phyloP scores from a whole-genome alignment of 495 filamentous ascomycete genomes.

The Xylaria sp. region DNA sequence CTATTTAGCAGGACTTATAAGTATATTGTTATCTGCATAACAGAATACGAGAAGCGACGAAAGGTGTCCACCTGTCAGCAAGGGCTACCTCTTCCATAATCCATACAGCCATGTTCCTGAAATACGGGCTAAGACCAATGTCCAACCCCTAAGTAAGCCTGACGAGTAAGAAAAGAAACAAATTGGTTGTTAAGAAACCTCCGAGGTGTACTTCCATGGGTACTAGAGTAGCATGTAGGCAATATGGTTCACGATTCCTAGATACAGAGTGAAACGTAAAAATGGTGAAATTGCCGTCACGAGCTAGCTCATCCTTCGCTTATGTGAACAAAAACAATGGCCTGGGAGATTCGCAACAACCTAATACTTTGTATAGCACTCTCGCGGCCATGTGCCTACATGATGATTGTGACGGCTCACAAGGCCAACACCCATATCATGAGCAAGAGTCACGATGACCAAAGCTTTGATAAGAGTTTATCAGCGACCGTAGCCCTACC shows the following conservation, averaged over 20 bases:
- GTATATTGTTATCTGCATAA: no score
- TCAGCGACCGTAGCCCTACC: no score
- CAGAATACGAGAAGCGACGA: slow-evolving; percentile 3
- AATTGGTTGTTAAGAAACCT: not conserved
- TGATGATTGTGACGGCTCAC: no score
- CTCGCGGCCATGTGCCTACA: no score
- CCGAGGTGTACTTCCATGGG: slow-evolving; percentile 5
- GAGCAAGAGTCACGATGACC: no score
- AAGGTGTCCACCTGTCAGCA: not conserved
- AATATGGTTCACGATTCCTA: slow-evolving; percentile 1
- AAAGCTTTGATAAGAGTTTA: no score
- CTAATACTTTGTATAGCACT: not conserved
- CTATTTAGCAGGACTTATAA: no score
- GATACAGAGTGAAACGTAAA: slow-evolving; percentile 4
- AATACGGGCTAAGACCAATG: not conserved
- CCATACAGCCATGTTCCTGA: not conserved
- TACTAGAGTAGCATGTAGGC: slow-evolving; percentile 5
- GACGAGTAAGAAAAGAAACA: not conserved
- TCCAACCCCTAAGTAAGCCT: not conserved
- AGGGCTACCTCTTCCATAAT: slow-evolving; percentile 1
- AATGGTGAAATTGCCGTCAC: slow-evolving; percentile 1
- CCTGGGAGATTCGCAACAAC: not conserved
- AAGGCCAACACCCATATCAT: no score
- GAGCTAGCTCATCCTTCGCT: not conserved
- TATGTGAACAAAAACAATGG: not conserved